Conservation (phyloP, 1,139 yeast species). For the Candida sanyaensis region DNA sequence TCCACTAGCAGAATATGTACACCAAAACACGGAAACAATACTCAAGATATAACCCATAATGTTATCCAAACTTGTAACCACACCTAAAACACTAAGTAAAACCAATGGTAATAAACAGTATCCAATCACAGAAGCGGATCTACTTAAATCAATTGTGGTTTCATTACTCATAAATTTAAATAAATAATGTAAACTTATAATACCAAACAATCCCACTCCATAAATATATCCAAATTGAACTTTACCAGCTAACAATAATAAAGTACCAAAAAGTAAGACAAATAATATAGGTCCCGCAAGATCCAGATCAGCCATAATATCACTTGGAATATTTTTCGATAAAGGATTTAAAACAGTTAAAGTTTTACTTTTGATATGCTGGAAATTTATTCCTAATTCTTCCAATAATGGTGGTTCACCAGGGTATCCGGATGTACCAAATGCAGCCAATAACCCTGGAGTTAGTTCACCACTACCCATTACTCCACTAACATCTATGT, state of each 20-base stretch:
- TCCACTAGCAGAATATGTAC: slow-evolving; percentile 92
- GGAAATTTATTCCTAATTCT: slow-evolving; percentile 91
- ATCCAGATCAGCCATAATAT: slow-evolving; percentile 87
- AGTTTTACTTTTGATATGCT: slow-evolving; percentile 84
- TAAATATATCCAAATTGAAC: slow-evolving; percentile 96
- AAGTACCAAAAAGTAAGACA: slow-evolving; percentile 85
- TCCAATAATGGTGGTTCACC: slow-evolving; percentile 92
- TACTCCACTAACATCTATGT: slow-evolving; percentile 46
- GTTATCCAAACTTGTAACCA: slow-evolving; percentile 70
- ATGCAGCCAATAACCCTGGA: slow-evolving; percentile 84
- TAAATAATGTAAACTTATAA: slow-evolving; percentile 77
- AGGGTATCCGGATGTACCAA: slow-evolving; percentile 90
- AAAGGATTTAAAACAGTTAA: slow-evolving; percentile 83
- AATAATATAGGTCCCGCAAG: slow-evolving; percentile 94
- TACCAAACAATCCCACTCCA: slow-evolving; percentile 94
- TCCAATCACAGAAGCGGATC: slow-evolving; percentile 91
- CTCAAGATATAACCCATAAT: slow-evolving; percentile 72
- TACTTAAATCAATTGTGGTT: slow-evolving; percentile 59
- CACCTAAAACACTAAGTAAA: slow-evolving; percentile 72
- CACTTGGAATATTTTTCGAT: slow-evolving; percentile 58
- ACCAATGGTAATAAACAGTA: slow-evolving; percentile 92
- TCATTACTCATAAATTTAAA: slow-evolving; percentile 81
- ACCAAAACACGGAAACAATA: slow-evolving; percentile 80
- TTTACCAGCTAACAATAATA: slow-evolving; percentile 81
- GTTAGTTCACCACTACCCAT: slow-evolving; percentile 62